These are phyloP conservation scores for Calendula officinalis DNA, from an alignment of 129 eudicot genomes.

Conservation along the genomic window DNA sequence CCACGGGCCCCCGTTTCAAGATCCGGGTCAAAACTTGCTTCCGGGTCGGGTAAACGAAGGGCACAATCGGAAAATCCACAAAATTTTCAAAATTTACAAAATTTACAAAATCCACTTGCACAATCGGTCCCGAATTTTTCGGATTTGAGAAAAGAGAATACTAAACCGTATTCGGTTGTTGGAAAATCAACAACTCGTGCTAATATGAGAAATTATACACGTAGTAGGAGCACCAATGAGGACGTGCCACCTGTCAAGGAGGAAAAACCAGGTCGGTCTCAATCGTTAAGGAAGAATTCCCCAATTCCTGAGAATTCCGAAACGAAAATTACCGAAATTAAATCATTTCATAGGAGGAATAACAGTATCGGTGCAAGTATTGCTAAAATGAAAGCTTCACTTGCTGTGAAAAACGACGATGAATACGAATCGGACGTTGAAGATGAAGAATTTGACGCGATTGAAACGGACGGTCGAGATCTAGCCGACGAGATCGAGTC, in stretches of 20 bases:
- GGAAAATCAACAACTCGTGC: slow-evolving; percentile 55
- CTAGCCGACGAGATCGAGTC: slow-evolving; percentile 42
- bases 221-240: slow-evolving; percentile 72
- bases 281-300: slow-evolving; percentile 51
- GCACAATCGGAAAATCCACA: slow-evolving; percentile 68
- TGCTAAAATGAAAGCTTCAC: slow-evolving; percentile 43
- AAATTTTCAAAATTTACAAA: slow-evolving; percentile 32
- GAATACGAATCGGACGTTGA: slow-evolving; percentile 48
- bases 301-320: slow-evolving; percentile 43
- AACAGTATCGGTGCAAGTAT: slow-evolving; percentile 48
- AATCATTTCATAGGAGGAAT: slow-evolving; percentile 52
- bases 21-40: slow-evolving; percentile 44
- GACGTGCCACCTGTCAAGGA: slow-evolving; percentile 59
- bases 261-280: slow-evolving; percentile 63
- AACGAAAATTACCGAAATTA: slow-evolving; percentile 17
- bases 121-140: slow-evolving; percentile 92
- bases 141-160: slow-evolving; percentile 84
- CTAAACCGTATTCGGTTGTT: slow-evolving; percentile 70
- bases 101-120: slow-evolving; percentile 58
- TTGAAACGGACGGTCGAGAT: slow-evolving; percentile 35
- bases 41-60: slow-evolving; percentile 62
- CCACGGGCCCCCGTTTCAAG: slow-evolving; percentile 61
- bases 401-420: slow-evolving; percentile 42
- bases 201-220: slow-evolving; percentile 64
- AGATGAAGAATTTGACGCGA: slow-evolving; percentile 45